These are phyloP conservation scores for Pouteria campechiana DNA, from an alignment of 179 eudicot species.

Conservation along the genomic window DNA sequence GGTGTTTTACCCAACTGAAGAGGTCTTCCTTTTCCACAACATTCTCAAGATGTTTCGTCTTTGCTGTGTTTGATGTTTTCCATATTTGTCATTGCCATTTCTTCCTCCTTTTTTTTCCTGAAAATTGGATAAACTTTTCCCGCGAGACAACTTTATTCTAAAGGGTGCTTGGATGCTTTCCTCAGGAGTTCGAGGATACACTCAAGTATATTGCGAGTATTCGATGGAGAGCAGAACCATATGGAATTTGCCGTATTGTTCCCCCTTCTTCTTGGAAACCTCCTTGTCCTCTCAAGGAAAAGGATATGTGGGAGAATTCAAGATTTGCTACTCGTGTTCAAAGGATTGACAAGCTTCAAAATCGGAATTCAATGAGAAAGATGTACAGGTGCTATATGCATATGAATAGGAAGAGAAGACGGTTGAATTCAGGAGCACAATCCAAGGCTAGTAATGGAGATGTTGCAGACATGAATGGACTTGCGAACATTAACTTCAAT, in stretches of 20 bases:
- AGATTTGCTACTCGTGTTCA: conserved; percentile 75
- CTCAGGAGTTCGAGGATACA: conserved; percentile 86
- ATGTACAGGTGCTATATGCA: conserved; percentile 24
- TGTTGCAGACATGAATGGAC: conserved; percentile 20
- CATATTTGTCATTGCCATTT: not conserved
- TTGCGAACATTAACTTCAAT: conserved; percentile 15
- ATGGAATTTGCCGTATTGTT: conserved; percentile 91
- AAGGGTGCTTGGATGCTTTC: too few relatives aligned
- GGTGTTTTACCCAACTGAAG: conserved; percentile 83
- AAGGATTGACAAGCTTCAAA: conserved; percentile 88
- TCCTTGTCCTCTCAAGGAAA: conserved; percentile 67
- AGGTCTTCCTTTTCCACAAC: conserved; percentile 33
- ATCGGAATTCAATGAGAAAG: conserved; percentile 55
- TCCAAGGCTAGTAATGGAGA: conserved; percentile 16
- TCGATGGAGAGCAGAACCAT: conserved; percentile 68
- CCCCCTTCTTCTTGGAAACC: conserved; percentile 97
- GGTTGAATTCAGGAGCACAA: conserved; percentile 43
- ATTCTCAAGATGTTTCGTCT: not conserved
- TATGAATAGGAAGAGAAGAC: conserved; percentile 72
- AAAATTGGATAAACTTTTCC: not conserved
- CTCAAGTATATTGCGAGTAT: conserved; percentile 65
- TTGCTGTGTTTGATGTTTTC: not conserved
- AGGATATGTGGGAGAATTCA: conserved; percentile 60
- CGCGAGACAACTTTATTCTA: not conserved
- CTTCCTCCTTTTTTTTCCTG: not conserved